Conservation (phyloP, 2,329 filamentous ascomycete genomes). For the Fonsecaea erecta region DNA sequence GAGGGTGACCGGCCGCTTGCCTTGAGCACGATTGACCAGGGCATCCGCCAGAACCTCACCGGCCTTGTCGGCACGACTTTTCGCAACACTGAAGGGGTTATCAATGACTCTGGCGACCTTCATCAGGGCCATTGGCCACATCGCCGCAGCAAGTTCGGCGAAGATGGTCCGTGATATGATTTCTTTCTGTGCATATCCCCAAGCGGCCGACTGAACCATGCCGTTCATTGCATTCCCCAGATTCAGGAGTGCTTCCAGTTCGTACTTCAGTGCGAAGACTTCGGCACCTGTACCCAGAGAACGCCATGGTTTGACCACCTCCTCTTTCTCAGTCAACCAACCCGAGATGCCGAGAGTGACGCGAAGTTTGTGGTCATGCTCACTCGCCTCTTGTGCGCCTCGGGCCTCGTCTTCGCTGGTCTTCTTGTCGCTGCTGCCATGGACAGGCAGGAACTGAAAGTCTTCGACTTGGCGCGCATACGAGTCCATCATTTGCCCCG, state of each 20-base stretch:
- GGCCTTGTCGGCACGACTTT: conserved; percentile 77
- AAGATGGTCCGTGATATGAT: conserved; percentile 75
- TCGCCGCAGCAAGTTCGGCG: conserved; percentile 67
- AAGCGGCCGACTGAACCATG: conserved; percentile 79
- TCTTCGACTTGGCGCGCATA: conserved; percentile 86
- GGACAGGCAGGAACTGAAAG: conserved; percentile 81
- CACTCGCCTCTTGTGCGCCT: conserved; percentile 47
- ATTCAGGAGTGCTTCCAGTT: conserved; percentile 75
- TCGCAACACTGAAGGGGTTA: conserved; percentile 80
- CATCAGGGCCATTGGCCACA: conserved; percentile 71
- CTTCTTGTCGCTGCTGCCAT: conserved; percentile 52
- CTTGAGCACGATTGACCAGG: conserved; percentile 78
- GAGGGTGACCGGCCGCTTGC: conserved; percentile 78
- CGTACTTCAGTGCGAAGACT: conserved; percentile 82
- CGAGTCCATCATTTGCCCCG: conserved; percentile 83
- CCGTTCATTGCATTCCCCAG: conserved; percentile 78
- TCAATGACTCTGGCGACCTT: conserved; percentile 72
- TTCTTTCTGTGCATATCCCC: conserved; percentile 73
- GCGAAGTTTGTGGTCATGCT: conserved; percentile 67
- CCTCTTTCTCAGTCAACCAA: conserved; percentile 74
- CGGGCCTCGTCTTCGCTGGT: conserved; percentile 50
- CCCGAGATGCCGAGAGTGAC: conserved; percentile 84
- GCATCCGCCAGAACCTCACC: conserved; percentile 80
- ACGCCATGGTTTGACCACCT: conserved; percentile 78
- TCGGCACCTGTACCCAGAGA: conserved; percentile 74